Evolutionary conservation across 805 yeast species (phyloP), one percentile per base, ranked within the genome.

Genomic region (Saturnispora galanensis): DNA sequence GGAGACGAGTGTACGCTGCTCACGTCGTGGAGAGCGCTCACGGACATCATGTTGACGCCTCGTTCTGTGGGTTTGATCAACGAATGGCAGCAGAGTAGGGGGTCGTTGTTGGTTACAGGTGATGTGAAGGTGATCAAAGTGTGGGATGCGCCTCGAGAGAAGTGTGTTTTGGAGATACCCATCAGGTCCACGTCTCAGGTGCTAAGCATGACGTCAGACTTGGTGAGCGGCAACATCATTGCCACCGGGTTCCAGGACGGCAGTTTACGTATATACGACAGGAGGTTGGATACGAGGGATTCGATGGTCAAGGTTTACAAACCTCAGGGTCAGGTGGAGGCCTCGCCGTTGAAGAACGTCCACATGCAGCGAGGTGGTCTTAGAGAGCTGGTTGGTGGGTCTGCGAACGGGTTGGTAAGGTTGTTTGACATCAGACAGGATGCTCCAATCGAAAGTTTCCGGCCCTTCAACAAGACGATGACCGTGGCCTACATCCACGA

Each of bases 331-430:
- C 8, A 35, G 1, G 38, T 45, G 11, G 55, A 53, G 31, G 48
- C 55, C 16, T 52, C 62, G 29, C 48, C 53, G 26, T 77, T 90
- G 36, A 69, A 79, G 38, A 86, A 84, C 52, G 79, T 89, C 9
- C 95, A 86, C 56, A 83, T 93, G 94, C 98, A 93, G 67, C 73
- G 98, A 55, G 98, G 98, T 33, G 98, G 98, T 0, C 77, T 78
- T 54, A 71, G 98, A 46, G 98, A 93, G 58, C 70, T 93, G 38
- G 82, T 83, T 2, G 79, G 90, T 50, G 97, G 95, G 0, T 73
- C 83, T 8, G 66, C 84, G 0, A 93, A 85, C 56, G 97, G 98
- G 2, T 68, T 71, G 38, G 83, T 93, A 3, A 84, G 81, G 46
- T 60, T 93, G 21, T 93, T 97, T 97, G 98, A 93, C 63, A 81